These are phyloP conservation scores for Clavispora carvajalis DNA, from an alignment of 805 yeast species.

Conservation along the genomic window DNA sequence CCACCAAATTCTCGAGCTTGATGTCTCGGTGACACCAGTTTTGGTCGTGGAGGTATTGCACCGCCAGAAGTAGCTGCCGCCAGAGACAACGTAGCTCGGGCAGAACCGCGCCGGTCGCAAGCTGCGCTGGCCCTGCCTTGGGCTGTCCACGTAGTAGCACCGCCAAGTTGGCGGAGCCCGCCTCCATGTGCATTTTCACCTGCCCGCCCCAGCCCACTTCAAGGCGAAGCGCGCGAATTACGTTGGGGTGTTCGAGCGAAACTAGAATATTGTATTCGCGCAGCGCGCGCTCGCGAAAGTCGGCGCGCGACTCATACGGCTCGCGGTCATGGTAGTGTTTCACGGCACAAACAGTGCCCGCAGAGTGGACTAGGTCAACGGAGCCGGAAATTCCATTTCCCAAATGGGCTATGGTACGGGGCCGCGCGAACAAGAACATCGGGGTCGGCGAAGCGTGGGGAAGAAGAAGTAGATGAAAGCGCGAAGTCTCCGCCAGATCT, in stretches of 20 bases:
- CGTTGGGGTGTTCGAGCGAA: conserved; percentile 24
- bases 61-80: conserved; percentile 37
- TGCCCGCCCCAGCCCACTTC: conserved; percentile 18
- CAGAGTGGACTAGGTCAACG: conserved; percentile 22
- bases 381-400: conserved; percentile 30
- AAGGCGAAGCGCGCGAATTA: conserved; percentile 31
- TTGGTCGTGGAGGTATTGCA: conserved; percentile 32
- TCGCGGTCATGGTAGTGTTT: conserved; percentile 42
- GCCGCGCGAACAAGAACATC: background rate
- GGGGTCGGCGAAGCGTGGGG: too few species aligned
- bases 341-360: conserved; percentile 30
- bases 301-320: conserved; percentile 32
- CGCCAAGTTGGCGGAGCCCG: conserved; percentile 21
- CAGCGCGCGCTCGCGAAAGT: conserved; percentile 31
- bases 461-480: too few species aligned
- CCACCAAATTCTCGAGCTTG: conserved; percentile 43
- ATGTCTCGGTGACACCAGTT: conserved; percentile 46
- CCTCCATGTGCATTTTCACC: conserved; percentile 29
- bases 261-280: conserved; percentile 32
- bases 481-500: too few species aligned
- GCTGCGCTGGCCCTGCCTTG: too few species aligned
- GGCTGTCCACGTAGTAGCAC: conserved; percentile 9
- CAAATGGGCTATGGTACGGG: conserved; percentile 17
- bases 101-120: background rate
- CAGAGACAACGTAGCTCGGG: conserved; percentile 26